Base-by-base conservation (phyloP, 345 rosid genomes). In the Lepidium aucheri region DNA sequence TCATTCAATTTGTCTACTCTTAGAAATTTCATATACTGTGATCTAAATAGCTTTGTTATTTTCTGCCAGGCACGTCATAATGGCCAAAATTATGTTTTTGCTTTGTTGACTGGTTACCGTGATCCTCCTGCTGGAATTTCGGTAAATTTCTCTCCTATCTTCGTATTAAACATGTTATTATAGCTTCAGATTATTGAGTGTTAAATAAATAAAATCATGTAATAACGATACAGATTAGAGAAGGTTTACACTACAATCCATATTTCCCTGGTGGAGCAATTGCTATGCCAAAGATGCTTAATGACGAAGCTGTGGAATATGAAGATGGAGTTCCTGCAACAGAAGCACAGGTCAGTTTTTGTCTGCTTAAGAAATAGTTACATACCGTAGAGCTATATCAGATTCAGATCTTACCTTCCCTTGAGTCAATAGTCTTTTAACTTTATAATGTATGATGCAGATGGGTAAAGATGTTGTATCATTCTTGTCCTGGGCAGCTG, bases 241-340 rank as follows among this genome's bases (percentile, higher is more conserved):
- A 88, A 8, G 99, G 99, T 20, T 69, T 94, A 74, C 89, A 94
- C 70, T 94, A 94, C 76, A 94, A 90, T 63, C 99, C 97, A 38
- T 94, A 94, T 80, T 94, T 94, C 53, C 97, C 96, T 43, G 97
- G 97, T 28, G 99, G 97, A 76, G 97, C 93, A 35, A 94, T 94
- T 57, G 99, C 97, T 35, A 94, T 94, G 99, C 99, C 99, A n/a
- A 81, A 94, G 73, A 90, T 94, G 99, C 89, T 90, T 51, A 86
- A 46, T 45, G 99, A 94, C 78, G 99, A 88, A 65, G 99, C 99
- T 63, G 68, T 94, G 9, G 97, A 94, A 83, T 94, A 90, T 62
- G 99, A 88, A 83, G 99, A 94, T 82, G 96, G 95, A 58, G 82
- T 79, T 54, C 86, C 89, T 54, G 97, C 99, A 57, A 88, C 99